These are phyloP conservation scores for Metschnikowia shivogae DNA, from an alignment of 805 yeast genomes.

Conservation along the genomic window DNA sequence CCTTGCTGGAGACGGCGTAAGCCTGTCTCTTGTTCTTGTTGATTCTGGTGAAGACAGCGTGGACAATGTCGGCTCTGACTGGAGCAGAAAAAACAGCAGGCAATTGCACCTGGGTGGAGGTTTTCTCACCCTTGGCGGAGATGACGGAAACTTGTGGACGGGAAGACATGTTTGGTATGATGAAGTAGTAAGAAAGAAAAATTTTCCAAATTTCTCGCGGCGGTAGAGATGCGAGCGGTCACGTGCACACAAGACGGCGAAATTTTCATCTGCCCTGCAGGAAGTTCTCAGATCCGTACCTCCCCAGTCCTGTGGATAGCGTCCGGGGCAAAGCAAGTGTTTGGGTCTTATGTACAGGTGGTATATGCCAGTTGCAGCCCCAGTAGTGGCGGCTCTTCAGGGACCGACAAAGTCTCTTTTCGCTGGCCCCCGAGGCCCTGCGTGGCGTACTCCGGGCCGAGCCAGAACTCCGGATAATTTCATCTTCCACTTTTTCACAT, in stretches of 20 bases:
- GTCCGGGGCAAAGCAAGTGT: too few relatives aligned
- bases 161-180: constrained; percentile 20
- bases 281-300: too few relatives aligned
- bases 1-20: constrained; percentile 98
- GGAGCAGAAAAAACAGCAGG: constrained; percentile 99
- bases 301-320: too few relatives aligned
- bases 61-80: constrained; percentile 99
- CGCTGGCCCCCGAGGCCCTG: too few relatives aligned
- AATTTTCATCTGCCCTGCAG: not conserved
- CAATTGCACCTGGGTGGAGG: constrained; percentile 80
- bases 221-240: constrained; percentile 3
- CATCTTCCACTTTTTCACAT: too few relatives aligned
- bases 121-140: constrained; percentile 81
- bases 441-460: too few relatives aligned
- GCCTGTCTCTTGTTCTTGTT: constrained; percentile 99
- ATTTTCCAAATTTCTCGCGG: constrained; percentile 1
- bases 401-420: too few relatives aligned
- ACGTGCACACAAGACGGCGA: constrained; percentile 4
- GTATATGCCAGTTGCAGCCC: too few relatives aligned
- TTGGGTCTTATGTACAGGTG: too few relatives aligned
- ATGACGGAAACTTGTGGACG: constrained; percentile 98
- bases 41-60: constrained; percentile 96
- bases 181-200: constrained; percentile 5
- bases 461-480: too few relatives aligned
- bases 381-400: too few relatives aligned